Conservation (phyloP, 2,329 filamentous ascomycete species). For the Cyclaneusma minus region DNA sequence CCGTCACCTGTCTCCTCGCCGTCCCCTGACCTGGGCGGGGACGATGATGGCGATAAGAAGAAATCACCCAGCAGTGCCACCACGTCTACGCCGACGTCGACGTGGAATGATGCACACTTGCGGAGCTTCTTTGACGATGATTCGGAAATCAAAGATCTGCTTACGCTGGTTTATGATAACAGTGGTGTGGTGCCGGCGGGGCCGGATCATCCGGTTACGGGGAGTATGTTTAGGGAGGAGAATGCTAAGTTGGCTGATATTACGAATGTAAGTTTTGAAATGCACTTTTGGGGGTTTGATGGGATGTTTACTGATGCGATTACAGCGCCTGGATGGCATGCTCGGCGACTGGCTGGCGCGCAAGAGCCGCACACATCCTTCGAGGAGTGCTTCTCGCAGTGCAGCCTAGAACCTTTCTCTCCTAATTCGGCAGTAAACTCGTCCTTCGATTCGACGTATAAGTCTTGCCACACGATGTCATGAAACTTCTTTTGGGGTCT, state of each 20-base stretch:
- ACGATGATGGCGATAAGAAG: constrained; percentile 22
- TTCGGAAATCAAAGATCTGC: constrained; percentile 74
- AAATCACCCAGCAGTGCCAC: constrained; percentile 32
- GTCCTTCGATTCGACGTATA: too few relatives aligned
- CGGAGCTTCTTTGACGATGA: constrained; percentile 84
- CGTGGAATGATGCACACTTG: constrained; percentile 78
- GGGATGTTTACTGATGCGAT: constrained; percentile 3
- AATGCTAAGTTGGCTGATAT: constrained; percentile 77
- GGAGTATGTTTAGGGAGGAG: constrained; percentile 70
- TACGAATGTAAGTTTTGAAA: constrained; percentile 43
- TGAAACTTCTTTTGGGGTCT: too few relatives aligned
- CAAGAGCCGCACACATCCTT: constrained; percentile 36
- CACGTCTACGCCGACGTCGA: constrained; percentile 39
- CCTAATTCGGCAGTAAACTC: too few relatives aligned
- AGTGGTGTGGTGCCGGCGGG: constrained; percentile 65
- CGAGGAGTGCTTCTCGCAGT: too few relatives aligned
- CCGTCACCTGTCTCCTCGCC: constrained; percentile 48
- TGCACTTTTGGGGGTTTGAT: constrained; percentile 1
- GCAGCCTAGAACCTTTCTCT: too few relatives aligned
- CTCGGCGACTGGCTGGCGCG: constrained; percentile 67
- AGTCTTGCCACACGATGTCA: too few relatives aligned
- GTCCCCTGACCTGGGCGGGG: constrained; percentile 42
- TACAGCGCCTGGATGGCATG: constrained; percentile 68
- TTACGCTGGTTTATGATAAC: constrained; percentile 87
- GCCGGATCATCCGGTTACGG: constrained; percentile 73